Base-by-base conservation (phyloP, 257 asterid genomes). In the Nicotiana attenuata region DNA sequence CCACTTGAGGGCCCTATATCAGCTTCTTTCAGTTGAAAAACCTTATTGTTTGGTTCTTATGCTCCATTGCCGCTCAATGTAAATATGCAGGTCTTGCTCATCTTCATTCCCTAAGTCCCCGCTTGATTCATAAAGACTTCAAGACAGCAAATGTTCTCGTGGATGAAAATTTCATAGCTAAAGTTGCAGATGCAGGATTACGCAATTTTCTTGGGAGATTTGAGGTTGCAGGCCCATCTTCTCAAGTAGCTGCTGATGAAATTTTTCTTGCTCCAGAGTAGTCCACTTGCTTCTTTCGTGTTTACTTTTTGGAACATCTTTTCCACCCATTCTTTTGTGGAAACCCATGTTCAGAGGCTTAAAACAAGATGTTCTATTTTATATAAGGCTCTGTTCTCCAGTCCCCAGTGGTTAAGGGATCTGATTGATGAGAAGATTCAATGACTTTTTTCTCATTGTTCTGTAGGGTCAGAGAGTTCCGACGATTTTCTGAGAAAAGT, bases 251-350 rank as follows among this genome's bases (percentile, higher is more conserved):
- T 20, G 85, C 89, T 76, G 97, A 94, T 83, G 92, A 89, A 56
- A 85, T 89, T 80, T 94, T 94, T 86, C 93, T 94, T 67, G 97
- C 98, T 76, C 95, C 98, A 82, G 98, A 94, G 97, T 94, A 92
- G 80, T 87, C 69, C 80, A 84, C 63, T 10, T 81, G 85, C 81
- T 77, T 63, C 83, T 41, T 80, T 75, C 17, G 81, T 56, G 64
- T 69, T 68, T 81, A 38, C 22, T 47, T 29, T 61, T 50, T 15
- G 35, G 78, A 65, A 77, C 20, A 22, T 45, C 78, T 71, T 45
- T 52, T 14, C 20, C 57, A 52, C 17, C 17, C 57, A 14, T 52
- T 52, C 57, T 52, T 11, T 52, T 52, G 57, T 15, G 57, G 57
- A 52, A 19, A 52, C 57, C 57, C 19, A 14, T 52, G 57, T 52